phyloP scores from a whole-genome alignment of 768 basidiomycete genomes.

The Leucosporidium scottii region DNA sequence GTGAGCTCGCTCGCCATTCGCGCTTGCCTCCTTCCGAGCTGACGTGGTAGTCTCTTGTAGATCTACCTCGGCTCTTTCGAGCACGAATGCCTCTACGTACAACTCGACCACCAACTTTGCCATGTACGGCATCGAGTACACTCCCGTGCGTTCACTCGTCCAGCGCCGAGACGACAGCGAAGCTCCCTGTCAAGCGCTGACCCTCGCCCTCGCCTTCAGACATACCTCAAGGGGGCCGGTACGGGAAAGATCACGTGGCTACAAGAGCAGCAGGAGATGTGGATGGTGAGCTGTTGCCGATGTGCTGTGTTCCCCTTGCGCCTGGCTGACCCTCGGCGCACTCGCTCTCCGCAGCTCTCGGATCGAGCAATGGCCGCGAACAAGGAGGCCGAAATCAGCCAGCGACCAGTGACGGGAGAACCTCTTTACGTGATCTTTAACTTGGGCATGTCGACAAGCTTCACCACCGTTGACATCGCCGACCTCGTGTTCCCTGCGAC shows the following conservation, averaged over 20 bases:
- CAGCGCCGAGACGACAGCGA: too few relatives aligned
- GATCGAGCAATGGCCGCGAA: conserved; percentile 62
- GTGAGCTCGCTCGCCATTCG: not conserved
- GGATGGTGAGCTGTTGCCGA: conserved; percentile 51
- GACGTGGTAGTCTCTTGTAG: conserved; percentile 39
- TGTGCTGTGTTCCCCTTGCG: not conserved
- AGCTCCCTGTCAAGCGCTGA: too few relatives aligned
- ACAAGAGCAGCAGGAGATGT: conserved; percentile 57
- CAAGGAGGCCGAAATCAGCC: conserved; percentile 51
- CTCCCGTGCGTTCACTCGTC: conserved; percentile 37
- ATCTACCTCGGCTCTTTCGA: conserved; percentile 60
- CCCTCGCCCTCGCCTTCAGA: not conserved
- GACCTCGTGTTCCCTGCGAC: not conserved
- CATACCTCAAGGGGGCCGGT: conserved; percentile 44
- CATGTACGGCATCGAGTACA: conserved; percentile 37
- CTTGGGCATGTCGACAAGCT: not conserved
- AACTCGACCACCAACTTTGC: conserved; percentile 44
- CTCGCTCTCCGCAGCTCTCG: conserved; percentile 47
- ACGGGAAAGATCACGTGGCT: conserved; percentile 83
- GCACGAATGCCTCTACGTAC: conserved; percentile 49
- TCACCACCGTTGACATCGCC: not conserved
- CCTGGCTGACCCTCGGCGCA: not conserved
- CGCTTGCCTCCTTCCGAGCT: not conserved
- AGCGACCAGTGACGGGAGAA: conserved; percentile 72
- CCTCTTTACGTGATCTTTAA: conserved; percentile 44